Base-by-base conservation (phyloP, 23 red algal genomes). In the Gracilaria caudata region DNA sequence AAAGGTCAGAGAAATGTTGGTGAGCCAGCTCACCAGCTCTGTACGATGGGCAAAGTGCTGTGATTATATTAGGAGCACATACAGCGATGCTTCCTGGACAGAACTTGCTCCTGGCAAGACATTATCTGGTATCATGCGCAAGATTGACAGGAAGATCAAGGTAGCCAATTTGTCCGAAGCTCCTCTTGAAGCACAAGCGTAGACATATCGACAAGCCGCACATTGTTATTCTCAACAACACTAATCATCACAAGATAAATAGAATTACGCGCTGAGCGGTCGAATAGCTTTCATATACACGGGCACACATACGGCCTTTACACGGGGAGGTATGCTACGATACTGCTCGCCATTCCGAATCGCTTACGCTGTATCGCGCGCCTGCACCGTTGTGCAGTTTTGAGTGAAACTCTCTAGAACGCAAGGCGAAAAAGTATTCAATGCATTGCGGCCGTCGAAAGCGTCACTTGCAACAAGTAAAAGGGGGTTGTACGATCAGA, bases 71-170 rank as follows among this genome's bases (percentile, higher is more conserved):
- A 59, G 61, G 4, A 57, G 47, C 11, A 81, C 25, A 34, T 38
- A 33, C 21, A 9, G 12, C 24, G 83, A 68, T 23, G 75, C 53
- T 13, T 25, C 7, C 56, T 98, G 80, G 78, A 54, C 87, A 37
- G 96, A 98, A 64, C 88, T 98, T 16, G 96, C 96, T 17, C 96
- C 96, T 17, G 96, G 92, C 19, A 92, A 81, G 58, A 98, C 88
- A n/a, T 80, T 98, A 30, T 65, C 86, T 33, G 96, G 92, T 29
- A 86, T 98, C 24, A 85, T 98, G 87, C 56, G 90, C 17, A 90
- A 93, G 76, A 93, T 95, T 25, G 90, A 95, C 45, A 56, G 87
- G 13, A 80, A 73, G 53, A 55, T 65, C 59, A 82, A 47, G 24
- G 88, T 95, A 9, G 41, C 37, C 37, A 90, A 86, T 73, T 53